phyloP scores from a whole-genome alignment of 148 eudicot species.

The Camellia lanceoleosa region DNA sequence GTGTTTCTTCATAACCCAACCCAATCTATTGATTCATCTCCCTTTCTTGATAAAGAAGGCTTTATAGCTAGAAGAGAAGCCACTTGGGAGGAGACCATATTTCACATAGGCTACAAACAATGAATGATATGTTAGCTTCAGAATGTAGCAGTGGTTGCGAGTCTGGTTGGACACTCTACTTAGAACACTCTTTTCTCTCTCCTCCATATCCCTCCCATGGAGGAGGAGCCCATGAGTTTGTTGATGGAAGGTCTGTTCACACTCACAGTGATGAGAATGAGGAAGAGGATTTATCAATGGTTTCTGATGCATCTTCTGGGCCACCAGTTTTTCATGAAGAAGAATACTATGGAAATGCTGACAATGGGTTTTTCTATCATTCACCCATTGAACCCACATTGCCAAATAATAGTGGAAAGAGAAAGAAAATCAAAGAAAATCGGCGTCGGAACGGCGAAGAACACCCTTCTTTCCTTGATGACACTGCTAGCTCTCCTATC shows the following conservation, averaged over 20 bases:
- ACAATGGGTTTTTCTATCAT: slow-evolving; percentile 15
- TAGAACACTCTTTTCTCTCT: slow-evolving; percentile 37
- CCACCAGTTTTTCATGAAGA: slow-evolving; percentile 47
- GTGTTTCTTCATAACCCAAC: neutral
- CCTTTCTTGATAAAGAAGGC: too few species aligned
- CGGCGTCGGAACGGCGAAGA: slow-evolving; percentile 15
- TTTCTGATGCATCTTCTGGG: slow-evolving; percentile 83
- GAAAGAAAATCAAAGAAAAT: slow-evolving; percentile 2
- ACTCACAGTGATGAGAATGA: slow-evolving; percentile 13
- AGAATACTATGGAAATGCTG: slow-evolving; percentile 9
- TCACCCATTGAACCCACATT: neutral
- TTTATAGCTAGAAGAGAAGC: too few species aligned
- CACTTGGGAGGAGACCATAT: too few species aligned
- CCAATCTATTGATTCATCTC: too few species aligned
- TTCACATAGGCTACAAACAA: slow-evolving; percentile 4
- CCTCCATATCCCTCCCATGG: slow-evolving; percentile 2
- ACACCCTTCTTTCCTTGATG: slow-evolving; percentile 51
- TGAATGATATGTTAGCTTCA: neutral
- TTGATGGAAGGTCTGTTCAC: neutral
- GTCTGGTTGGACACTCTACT: slow-evolving; percentile 78
- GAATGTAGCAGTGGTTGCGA: slow-evolving; percentile 59
- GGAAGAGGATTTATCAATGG: slow-evolving; percentile 54
- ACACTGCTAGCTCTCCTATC: slow-evolving; percentile 70
- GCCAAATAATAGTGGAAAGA: slow-evolving; percentile 18
- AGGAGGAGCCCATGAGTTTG: neutral